Evolutionary conservation across 75 land plant genomes (phyloP).

Genomic region (Picea sitchensis): DNA sequence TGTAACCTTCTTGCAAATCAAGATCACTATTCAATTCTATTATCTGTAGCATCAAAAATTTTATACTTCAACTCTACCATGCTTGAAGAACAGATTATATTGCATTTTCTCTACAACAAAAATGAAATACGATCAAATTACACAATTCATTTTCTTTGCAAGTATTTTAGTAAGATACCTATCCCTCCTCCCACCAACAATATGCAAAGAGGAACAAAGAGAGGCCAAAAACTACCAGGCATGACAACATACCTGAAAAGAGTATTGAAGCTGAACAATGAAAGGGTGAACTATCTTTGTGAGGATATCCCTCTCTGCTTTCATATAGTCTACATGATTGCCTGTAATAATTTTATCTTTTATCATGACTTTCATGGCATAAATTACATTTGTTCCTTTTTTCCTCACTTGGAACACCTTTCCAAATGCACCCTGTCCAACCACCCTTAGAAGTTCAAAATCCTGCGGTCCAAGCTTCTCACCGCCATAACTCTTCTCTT

Average conservation of each 20-base stretch:
- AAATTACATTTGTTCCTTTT: constrained; percentile 51
- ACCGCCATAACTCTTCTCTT: neutral
- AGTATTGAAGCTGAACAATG: constrained; percentile 91
- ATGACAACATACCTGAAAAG: constrained; percentile 60
- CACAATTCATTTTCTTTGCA: no score
- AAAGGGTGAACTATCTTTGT: constrained; percentile 65
- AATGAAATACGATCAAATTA: no score
- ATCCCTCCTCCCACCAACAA: no score
- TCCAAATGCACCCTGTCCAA: constrained; percentile 59
- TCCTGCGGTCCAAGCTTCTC: constrained; percentile 69
- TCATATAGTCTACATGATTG: constrained; percentile 91
- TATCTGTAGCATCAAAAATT: no score
- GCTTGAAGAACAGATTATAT: no score
- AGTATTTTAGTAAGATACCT: no score
- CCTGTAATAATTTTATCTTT: constrained; percentile 83
- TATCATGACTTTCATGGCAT: constrained; percentile 97
- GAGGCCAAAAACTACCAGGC: no score
- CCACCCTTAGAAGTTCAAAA: constrained; percentile 76
- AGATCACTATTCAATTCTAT: no score
- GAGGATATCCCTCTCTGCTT: constrained; percentile 91
- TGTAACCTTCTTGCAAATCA: no score
- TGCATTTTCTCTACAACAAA: no score
- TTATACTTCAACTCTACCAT: no score
- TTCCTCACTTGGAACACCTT: constrained; percentile 49
- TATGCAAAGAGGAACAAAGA: no score